phyloP scores from a whole-genome alignment of 345 rosid genomes.

The Camelina neglecta region DNA sequence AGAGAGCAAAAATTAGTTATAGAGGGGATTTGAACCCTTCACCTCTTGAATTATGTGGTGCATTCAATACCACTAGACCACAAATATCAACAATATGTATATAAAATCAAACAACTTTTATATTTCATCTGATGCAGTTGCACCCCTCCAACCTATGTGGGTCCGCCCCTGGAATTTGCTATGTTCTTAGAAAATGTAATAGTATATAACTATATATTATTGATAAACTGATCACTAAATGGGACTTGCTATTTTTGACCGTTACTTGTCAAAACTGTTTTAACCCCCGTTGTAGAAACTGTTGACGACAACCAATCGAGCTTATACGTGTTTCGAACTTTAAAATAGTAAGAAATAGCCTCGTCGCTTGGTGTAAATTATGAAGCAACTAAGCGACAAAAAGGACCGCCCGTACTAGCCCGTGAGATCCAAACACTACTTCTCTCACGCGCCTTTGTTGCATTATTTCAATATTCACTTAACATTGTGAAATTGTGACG shows the following conservation, averaged over 20 bases:
- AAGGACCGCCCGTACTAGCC: conserved; percentile 30
- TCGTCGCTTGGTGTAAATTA: conserved; percentile 1
- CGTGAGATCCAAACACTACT: conserved; percentile 34
- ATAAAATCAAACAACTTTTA: too few species aligned
- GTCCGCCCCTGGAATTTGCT: background rate
- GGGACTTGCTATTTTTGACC: background rate
- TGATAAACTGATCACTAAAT: too few species aligned
- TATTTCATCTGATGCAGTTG: too few species aligned
- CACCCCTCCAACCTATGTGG: too few species aligned
- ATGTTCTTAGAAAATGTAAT: background rate
- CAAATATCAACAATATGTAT: too few species aligned
- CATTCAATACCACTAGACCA: too few species aligned
- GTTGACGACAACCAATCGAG: background rate
- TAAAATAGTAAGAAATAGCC: background rate
- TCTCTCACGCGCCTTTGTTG: conserved; percentile 14
- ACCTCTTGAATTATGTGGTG: too few species aligned
- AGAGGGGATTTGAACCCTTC: too few species aligned
- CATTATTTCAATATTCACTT: too few species aligned
- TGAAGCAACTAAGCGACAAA: conserved; percentile 41
- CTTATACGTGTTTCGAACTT: background rate
- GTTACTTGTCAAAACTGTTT: background rate
- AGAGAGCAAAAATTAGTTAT: too few species aligned
- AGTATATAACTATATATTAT: too few species aligned
- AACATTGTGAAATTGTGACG: background rate
- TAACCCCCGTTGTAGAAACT: background rate